Evolutionary conservation across 208 protist genomes (phyloP).

Genomic region (Zelonia costaricensis): DNA sequence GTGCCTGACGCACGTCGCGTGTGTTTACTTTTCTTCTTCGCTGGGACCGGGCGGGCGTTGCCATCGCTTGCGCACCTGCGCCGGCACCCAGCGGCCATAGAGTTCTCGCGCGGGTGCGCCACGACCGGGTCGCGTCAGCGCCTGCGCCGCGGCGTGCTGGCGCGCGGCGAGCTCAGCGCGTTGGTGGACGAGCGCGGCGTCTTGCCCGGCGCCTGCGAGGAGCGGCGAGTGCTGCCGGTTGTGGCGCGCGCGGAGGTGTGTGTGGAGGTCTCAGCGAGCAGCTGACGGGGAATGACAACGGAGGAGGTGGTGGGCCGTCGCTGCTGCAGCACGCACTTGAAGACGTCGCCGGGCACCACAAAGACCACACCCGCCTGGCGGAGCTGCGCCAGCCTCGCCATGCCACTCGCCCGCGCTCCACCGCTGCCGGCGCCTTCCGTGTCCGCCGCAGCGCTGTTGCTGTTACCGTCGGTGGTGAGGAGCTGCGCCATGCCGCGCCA

Average conservation of each 20-base stretch:
- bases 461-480: neutral
- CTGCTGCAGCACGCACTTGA: slow-evolving; percentile 70
- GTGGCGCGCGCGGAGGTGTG: neutral
- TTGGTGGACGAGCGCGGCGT: slow-evolving; percentile 9
- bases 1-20: too few relatives aligned
- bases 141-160: neutral
- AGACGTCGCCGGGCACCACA: slow-evolving; percentile 64
- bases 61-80: too few relatives aligned
- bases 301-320: slow-evolving; percentile 27
- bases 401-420: neutral
- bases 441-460: neutral
- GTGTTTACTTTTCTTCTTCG: too few relatives aligned
- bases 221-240: neutral
- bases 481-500: slow-evolving; percentile 28
- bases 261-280: neutral
- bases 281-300: slow-evolving; percentile 24
- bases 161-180: slow-evolving; percentile 9
- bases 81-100: too few relatives aligned
- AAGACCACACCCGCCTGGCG: slow-evolving; percentile 27
- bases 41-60: too few relatives aligned
- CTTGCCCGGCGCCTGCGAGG: slow-evolving; percentile 9
- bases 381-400: slow-evolving; percentile 6
- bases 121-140: neutral
- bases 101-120: too few relatives aligned
- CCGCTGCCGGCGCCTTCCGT: too few relatives aligned